Evolutionary conservation across 257 asterid species (phyloP).

Genomic region (Solanum phureja): DNA sequence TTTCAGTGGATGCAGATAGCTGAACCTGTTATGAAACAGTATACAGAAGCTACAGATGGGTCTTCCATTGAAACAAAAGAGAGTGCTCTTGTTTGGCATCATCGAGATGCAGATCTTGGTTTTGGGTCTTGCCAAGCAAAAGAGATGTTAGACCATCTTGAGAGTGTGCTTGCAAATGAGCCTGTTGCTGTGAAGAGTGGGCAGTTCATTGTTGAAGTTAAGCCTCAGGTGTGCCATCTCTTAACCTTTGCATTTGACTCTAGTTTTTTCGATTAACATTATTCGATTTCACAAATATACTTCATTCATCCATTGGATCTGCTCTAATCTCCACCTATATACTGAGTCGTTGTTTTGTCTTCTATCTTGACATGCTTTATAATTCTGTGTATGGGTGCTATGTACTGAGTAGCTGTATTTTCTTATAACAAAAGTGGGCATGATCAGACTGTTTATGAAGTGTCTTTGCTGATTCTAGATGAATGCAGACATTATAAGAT

Average conservation of each 20-base stretch:
- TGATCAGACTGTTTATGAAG: background rate
- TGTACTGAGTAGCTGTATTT: background rate
- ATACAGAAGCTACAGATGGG: conserved; percentile 46
- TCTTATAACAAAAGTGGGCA: background rate
- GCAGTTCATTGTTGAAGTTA: conserved; percentile 44
- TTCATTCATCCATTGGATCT: background rate
- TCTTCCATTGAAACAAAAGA: conserved; percentile 35
- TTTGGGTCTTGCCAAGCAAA: conserved; percentile 46
- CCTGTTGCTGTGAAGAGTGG: conserved; percentile 47
- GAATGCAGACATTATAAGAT: background rate
- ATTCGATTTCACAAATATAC: background rate
- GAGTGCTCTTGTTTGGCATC: conserved; percentile 45
- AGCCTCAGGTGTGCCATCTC: conserved; percentile 33
- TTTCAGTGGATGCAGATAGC: conserved; percentile 40
- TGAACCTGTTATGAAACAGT: conserved; percentile 36
- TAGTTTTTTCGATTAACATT: background rate
- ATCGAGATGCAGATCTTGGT: conserved; percentile 38
- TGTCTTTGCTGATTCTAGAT: background rate
- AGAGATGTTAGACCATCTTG: conserved; percentile 43
- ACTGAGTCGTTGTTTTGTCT: background rate
- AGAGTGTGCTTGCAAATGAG: conserved; percentile 40
- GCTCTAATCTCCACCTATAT: background rate
- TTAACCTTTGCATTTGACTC: background rate
- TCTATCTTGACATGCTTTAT: background rate
- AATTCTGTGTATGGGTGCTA: background rate